Conservation (phyloP, 306 rosid species). For the apple (Malus domestica) region DNA sequence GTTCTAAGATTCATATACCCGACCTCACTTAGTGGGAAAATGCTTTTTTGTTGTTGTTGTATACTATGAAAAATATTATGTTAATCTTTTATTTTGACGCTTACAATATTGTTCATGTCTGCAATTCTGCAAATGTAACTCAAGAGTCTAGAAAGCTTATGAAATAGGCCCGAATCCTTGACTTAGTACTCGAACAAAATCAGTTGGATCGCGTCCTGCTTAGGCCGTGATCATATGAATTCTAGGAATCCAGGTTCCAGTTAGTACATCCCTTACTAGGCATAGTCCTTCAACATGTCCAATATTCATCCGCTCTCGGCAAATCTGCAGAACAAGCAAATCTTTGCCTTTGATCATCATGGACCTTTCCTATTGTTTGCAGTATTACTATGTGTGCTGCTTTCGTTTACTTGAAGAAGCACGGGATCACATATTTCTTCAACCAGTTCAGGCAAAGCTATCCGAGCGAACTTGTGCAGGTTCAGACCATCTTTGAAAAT, state of each 20-base stretch:
- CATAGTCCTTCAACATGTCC: neutral
- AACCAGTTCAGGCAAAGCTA: constrained; percentile 1
- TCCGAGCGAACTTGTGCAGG: constrained; percentile 17
- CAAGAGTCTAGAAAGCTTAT: too few species aligned
- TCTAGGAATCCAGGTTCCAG: neutral
- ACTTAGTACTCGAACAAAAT: neutral
- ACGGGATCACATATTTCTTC: constrained; percentile 10
- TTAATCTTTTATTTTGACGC: too few species aligned
- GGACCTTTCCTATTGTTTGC: neutral
- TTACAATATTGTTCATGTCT: too few species aligned
- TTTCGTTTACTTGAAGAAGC: neutral
- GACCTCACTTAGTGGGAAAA: too few species aligned
- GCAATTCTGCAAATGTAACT: too few species aligned
- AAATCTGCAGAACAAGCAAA: constrained; percentile 11
- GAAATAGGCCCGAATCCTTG: neutral
- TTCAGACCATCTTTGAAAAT: constrained; percentile 22
- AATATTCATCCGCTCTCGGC: neutral
- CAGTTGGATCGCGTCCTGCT: neutral
- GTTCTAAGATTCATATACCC: too few species aligned
- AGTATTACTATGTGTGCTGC: neutral
- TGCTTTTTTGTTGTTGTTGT: too few species aligned
- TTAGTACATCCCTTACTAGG: neutral
- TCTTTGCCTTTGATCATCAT: neutral
- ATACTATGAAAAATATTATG: too few species aligned
- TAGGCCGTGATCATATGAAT: neutral